Evolutionary conservation across 768 basidiomycete genomes (phyloP).

Genomic region (Leucosporidium yakuticum): DNA sequence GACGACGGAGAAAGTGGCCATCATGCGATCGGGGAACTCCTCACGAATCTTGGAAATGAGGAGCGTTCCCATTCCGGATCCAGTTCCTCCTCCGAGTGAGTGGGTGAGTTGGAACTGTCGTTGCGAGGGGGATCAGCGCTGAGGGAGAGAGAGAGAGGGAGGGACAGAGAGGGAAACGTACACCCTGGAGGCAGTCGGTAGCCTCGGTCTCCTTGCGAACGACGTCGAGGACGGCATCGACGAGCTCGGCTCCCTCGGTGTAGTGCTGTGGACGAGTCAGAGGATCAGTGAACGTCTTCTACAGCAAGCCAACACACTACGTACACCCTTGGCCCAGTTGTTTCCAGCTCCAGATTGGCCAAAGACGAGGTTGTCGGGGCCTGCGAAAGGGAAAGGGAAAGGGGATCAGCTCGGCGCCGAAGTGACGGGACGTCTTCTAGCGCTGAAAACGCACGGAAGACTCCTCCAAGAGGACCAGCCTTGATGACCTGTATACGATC

Average conservation of each 20-base stretch:
- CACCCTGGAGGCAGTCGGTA: slow-evolving; percentile 95
- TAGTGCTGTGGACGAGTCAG: slow-evolving; percentile 46
- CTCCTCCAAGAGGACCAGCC: slow-evolving; percentile 77
- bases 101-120: too few species aligned
- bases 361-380: slow-evolving; percentile 59
- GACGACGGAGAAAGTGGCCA: slow-evolving; percentile 99
- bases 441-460: slow-evolving; percentile 62
- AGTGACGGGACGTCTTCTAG: too few species aligned
- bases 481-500: slow-evolving; percentile 66
- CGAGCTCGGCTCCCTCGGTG: slow-evolving; percentile 95
- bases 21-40: slow-evolving; percentile 99
- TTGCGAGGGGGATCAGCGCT: background rate
- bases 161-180: slow-evolving; percentile 99
- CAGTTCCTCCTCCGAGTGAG: slow-evolving; percentile 80
- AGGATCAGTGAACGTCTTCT: slow-evolving; percentile 27
- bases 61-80: slow-evolving; percentile 99
- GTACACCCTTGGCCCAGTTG: slow-evolving; percentile 97
- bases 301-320: slow-evolving; percentile 37
- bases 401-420: background rate
- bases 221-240: slow-evolving; percentile 95
- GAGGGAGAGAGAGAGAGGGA: slow-evolving; percentile 51
- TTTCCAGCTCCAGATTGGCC: slow-evolving; percentile 93
- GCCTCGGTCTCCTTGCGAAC: slow-evolving; percentile 98
- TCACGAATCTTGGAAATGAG: slow-evolving; percentile 98
- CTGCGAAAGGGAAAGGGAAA: background rate